Base-by-base conservation (phyloP, 306 rosid species). In the Begonia masoniana region DNA sequence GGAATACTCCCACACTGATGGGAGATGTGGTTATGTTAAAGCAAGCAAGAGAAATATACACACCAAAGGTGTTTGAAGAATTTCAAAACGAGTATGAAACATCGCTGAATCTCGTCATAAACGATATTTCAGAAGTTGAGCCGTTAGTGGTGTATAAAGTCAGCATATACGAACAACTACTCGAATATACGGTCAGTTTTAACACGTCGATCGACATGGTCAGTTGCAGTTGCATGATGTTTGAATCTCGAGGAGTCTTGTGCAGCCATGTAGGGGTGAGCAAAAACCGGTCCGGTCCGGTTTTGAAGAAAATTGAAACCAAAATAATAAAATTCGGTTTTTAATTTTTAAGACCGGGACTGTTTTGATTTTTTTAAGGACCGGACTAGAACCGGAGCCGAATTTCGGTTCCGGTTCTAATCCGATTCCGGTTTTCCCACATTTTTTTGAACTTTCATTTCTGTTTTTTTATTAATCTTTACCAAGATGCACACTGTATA, bases 211-310 rank as follows among this genome's bases (percentile, higher is more conserved):
- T 54, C 12, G 77, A 70, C 76, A 72, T 68, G 13, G 58, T 81
- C 60, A 45, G 68, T 60, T 81, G 88, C 68, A 69, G 62, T 60
- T 77, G 84, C 64, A 78, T 75, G 84, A 81, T 77, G 60, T 82
- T 82, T 21, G 84, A 82, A 74, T 72, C 41, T 46, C 50, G 67
- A 55, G 84, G 88, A 67, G 49, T 82, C 51, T 45, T 78, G 56
- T 82, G 88, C 69, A 56, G 84, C 60, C n/a, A n/a, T n/a, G n/a
- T n/a, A n/a, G n/a, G n/a, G n/a, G n/a, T n/a, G n/a, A n/a, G n/a
- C n/a, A n/a, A n/a, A n/a, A n/a, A n/a, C n/a, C n/a, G n/a, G n/a
- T n/a, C n/a, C n/a, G n/a, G n/a, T n/a, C n/a, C n/a, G n/a, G n/a
- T n/a, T n/a, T n/a, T n/a, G n/a, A n/a, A n/a, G n/a, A n/a, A n/a